Conservation (phyloP, 352 stramenopile species). For the Globisporangium cederbergense region DNA sequence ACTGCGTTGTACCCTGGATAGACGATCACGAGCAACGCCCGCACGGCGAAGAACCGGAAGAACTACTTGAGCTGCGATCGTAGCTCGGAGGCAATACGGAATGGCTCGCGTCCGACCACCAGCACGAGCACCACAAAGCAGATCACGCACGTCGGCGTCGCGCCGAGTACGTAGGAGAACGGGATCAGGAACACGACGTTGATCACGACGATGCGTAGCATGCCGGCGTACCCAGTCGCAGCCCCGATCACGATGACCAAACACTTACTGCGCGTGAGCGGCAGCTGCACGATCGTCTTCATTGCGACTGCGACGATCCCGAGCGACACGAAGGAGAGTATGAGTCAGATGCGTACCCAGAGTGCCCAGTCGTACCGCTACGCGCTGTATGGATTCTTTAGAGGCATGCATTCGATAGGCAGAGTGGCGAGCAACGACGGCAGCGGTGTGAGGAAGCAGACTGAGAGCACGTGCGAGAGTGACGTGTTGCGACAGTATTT, state of each 20-base stretch:
- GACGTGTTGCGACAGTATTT: conserved; percentile 23
- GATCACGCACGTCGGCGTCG: conserved; percentile 4
- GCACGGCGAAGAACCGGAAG: conserved; percentile 14
- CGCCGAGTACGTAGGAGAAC: conserved; percentile 26
- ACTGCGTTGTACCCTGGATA: conserved; percentile 22
- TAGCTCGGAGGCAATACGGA: conserved; percentile 9
- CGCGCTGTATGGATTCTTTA: conserved; percentile 19
- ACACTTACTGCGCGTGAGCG: conserved; percentile 1
- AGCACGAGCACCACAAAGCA: conserved; percentile 11
- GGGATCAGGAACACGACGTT: conserved; percentile 25
- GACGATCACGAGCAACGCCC: conserved; percentile 13
- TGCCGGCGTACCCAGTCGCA: not conserved
- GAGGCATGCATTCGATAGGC: conserved; percentile 24
- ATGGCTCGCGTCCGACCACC: conserved; percentile 7
- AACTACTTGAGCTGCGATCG: not conserved
- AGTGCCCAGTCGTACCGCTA: conserved; percentile 21
- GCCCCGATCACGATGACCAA: not conserved
- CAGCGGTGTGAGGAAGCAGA: conserved; percentile 23
- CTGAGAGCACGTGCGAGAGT: conserved; percentile 12
- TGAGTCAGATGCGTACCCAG: conserved; percentile 24
- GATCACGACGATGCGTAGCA: not conserved
- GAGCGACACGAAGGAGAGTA: conserved; percentile 7
- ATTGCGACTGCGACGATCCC: conserved; percentile 4
- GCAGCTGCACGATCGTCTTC: conserved; percentile 5
- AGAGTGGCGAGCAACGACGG: conserved; percentile 19